A percentile compares a stretch with the other conserved stretches of the same genome.
These are phyloP conservation scores for Lepiota brunneoincarnata DNA, from an alignment of 768 basidiomycete species.

Conservation along the genomic window DNA sequence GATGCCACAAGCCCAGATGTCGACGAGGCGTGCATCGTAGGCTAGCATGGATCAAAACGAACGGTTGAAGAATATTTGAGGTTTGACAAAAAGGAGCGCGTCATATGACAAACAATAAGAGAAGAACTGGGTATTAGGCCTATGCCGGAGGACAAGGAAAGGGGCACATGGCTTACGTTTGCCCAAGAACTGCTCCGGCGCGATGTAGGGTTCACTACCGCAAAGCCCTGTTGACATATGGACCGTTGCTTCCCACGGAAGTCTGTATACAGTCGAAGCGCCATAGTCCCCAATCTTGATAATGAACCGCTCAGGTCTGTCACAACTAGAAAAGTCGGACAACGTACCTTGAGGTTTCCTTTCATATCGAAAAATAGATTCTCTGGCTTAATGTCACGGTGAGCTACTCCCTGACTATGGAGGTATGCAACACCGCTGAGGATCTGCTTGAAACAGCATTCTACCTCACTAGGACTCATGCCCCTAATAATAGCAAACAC, in stretches of 20 bases:
- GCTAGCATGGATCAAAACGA: slow-evolving; percentile 44
- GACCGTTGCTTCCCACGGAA: slow-evolving; percentile 96
- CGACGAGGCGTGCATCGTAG: slow-evolving; percentile 95
- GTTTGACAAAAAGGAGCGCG: slow-evolving; percentile 13
- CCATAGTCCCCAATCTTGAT: slow-evolving; percentile 95
- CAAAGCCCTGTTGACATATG: slow-evolving; percentile 97
- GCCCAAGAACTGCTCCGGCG: slow-evolving; percentile 93
- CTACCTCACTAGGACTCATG: slow-evolving; percentile 90
- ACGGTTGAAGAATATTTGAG: slow-evolving; percentile 4
- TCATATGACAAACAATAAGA: slow-evolving; percentile 19
- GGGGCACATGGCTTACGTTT: slow-evolving; percentile 75
- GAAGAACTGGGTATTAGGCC: slow-evolving; percentile 33
- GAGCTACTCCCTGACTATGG: slow-evolving; percentile 95
- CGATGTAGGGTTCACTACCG: slow-evolving; percentile 98
- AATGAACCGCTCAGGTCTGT: not conserved
- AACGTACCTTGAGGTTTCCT: slow-evolving; percentile 86
- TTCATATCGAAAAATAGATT: slow-evolving; percentile 92
- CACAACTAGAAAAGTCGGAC: not conserved
- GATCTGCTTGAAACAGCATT: slow-evolving; percentile 98
- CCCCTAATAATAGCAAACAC: slow-evolving; percentile 26
- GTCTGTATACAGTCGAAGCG: slow-evolving; percentile 96
- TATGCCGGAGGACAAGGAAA: slow-evolving; percentile 24
- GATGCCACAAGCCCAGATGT: slow-evolving; percentile 96
- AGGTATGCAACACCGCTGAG: slow-evolving; percentile 85
- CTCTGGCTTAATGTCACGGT: slow-evolving; percentile 98